Base-by-base conservation (phyloP, 177 flowering plant genomes). In the Vitis hybrid region DNA sequence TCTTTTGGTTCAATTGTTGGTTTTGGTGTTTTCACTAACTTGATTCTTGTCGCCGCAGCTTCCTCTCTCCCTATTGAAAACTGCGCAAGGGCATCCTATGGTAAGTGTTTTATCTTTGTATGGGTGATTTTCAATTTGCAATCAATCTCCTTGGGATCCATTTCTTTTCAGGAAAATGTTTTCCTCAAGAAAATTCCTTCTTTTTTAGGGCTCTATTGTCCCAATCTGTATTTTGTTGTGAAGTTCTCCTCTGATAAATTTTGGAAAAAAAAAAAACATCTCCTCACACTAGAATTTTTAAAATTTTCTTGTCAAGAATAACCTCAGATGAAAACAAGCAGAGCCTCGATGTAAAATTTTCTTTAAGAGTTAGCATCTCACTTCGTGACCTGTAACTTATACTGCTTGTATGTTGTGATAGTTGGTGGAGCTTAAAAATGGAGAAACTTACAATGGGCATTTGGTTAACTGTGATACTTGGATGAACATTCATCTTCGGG, bases 391-490 rank as follows among this genome's bases (percentile, higher is more conserved):
- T 21, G 2, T 40, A 10, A 52, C 48, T 54, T 9, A 0, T 26
- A 30, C n/a, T 11, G 45, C 13, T 54, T 66, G 18, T 61, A 34
- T 69, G 30, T 34, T 72, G 52, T 71, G n/a, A 67, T 79, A 91
- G 98, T 81, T 94, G 85, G 96, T 94, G 80, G 98, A 91, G 74
- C 82, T 95, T 74, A 95, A 95, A 74, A 93, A 93, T 81, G 98
- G 98, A 32, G 99, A 93, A 78, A 95, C 98, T 12, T 95, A 95
- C 78, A 95, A 91, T 75, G 98, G 97, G 21, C 99, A 95, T 79
- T 80, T 95, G 86, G 97, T 95, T 18, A 93, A 93, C 72, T 93
- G 99, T 79, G 97, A 95, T 77, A 94, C 98, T 23, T 93, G 97
- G 96, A 88, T 92, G 94, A 92, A 92, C 70, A 91, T 91, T 64